phyloP scores from a whole-genome alignment of 768 basidiomycete species.

The Lanmaoa rubissima region DNA sequence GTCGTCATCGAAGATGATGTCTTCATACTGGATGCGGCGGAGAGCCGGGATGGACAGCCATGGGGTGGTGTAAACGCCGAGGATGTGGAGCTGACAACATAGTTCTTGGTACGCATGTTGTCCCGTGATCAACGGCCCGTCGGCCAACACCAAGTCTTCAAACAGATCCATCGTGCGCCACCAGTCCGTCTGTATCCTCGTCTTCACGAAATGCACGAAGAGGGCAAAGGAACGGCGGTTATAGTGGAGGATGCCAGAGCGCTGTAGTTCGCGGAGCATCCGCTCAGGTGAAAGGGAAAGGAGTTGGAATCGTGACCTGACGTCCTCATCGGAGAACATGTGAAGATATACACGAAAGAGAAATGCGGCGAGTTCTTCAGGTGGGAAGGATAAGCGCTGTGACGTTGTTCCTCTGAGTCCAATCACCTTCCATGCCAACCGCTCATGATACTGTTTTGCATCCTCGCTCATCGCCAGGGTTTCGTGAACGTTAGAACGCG shows the following conservation, averaged over 20 bases:
- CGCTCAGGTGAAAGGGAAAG: not conserved
- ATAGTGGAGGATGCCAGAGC: conserved; percentile 39
- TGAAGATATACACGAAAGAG: conserved; percentile 23
- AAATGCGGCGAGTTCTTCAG: conserved; percentile 18
- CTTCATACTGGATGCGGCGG: not conserved
- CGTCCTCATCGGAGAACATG: conserved; percentile 31
- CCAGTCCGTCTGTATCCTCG: conserved; percentile 43
- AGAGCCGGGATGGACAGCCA: not conserved
- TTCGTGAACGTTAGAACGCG: conserved; percentile 26
- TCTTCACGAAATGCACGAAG: conserved; percentile 42
- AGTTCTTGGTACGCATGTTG: conserved; percentile 44
- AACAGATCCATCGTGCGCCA: conserved; percentile 34
- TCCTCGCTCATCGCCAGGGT: not conserved
- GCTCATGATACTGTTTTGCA: conserved; percentile 21
- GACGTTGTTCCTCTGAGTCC: not conserved
- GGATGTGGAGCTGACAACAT: conserved; percentile 40
- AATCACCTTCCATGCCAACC: conserved; percentile 25
- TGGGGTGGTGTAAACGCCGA: conserved; percentile 34
- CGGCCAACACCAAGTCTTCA: conserved; percentile 17
- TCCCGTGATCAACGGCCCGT: conserved; percentile 19
- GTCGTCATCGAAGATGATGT: not conserved
- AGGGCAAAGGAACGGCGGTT: conserved; percentile 46
- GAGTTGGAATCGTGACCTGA: not conserved
- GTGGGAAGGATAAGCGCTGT: conserved; percentile 10
- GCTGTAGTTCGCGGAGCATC: not conserved